These are phyloP conservation scores for Melastoma candidum DNA, from an alignment of 441 rosid species.

Conservation along the genomic window DNA sequence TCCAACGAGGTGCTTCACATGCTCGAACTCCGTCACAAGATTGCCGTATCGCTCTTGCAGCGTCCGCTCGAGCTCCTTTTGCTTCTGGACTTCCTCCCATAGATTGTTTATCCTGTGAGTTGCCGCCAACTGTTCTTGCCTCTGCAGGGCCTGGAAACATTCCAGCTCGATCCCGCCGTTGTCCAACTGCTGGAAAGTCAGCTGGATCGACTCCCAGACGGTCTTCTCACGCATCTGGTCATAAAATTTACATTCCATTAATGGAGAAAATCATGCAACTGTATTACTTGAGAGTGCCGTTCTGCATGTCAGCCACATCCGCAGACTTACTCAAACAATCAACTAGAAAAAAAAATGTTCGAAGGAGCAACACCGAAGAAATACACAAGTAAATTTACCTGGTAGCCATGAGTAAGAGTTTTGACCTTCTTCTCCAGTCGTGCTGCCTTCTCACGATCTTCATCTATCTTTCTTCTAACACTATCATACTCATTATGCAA, in stretches of 20 bases:
- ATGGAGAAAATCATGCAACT: background rate
- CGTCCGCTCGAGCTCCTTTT: conserved; percentile 70
- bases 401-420: conserved; percentile 86
- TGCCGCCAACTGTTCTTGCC: conserved; percentile 89
- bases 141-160: conserved; percentile 84
- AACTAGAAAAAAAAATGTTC: background rate
- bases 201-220: conserved; percentile 68
- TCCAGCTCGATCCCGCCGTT: conserved; percentile 81
- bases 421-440: conserved; percentile 74
- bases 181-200: conserved; percentile 73
- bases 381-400: conserved; percentile 34
- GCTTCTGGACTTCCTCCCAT: conserved; percentile 83
- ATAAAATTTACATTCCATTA: conserved; percentile 10
- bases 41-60: conserved; percentile 71
- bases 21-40: conserved; percentile 50
- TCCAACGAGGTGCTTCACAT: conserved; percentile 32
- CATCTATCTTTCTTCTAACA: conserved; percentile 63
- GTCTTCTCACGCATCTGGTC: conserved; percentile 65
- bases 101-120: conserved; percentile 66
- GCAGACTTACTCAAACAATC: background rate
- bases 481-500: conserved; percentile 72
- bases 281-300: background rate
- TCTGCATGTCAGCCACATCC: no score
- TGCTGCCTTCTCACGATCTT: conserved; percentile 77
- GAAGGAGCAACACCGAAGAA: background rate